Base-by-base conservation (phyloP, 2,329 filamentous ascomycete genomes). In the Hysterium pulicare region DNA sequence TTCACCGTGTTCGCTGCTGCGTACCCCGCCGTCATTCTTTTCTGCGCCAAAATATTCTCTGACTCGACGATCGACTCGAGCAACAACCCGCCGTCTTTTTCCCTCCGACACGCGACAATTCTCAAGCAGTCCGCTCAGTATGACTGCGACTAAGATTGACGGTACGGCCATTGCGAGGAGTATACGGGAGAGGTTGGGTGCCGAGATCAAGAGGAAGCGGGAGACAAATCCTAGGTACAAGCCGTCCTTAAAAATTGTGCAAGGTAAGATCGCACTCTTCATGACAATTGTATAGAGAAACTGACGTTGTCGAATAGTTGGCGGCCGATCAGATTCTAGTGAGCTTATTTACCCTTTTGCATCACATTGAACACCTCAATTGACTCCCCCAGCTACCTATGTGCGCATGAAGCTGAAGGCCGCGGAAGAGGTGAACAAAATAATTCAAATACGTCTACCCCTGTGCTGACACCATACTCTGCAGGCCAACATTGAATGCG, bases 321-420 rank as follows among this genome's bases (percentile, higher is more conserved):
- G 90, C 64, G 86, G 90, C 68, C 84, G 93, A 59, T 88, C 87
- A 54, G 93, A 98, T 73, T 96, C 90, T 28, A 86, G 87, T 94
- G 78, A 65, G 83, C 71, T 30, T 6, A 26, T 33, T 20, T 16
- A 31, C 17, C 15, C 21, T 6, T 22, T 23, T n/a, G n/a, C n/a
- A 16, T 15, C 23, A 10, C 34, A 23, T 28, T 39, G 33, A 15
- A 33, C 24, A 33, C 33, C 42, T 65, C 48, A 45, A 46, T 56
- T 68, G 56, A 66, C 57, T 50, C 45, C 45, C 44, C 50, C 44
- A 91, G 87, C 84, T 62, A 97, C 91, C 40, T 98, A 98, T 86
- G 91, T 98, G 71, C 90, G 90, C 72, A 98, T 98, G 93, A 98
- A 98, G 76, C 75, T 96, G 62, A 98, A 96, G 79, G 93, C 93